These are phyloP conservation scores for Ogataea haglerorum DNA, from an alignment of 805 yeast species.

Conservation along the genomic window DNA sequence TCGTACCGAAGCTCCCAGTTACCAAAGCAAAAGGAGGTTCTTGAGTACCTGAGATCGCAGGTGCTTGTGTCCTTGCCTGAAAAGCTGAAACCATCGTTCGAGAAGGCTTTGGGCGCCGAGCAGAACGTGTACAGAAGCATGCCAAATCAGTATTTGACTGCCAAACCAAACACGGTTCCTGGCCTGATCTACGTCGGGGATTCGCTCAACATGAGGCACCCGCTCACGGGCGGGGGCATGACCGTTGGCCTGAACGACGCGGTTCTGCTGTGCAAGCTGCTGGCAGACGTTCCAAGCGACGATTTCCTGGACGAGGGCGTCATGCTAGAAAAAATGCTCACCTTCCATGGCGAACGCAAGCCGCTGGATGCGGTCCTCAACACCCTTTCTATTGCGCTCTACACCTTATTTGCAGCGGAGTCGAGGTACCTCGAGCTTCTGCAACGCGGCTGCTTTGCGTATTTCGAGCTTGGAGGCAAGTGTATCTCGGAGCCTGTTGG, in stretches of 20 bases:
- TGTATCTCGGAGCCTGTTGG: slow-evolving; percentile 78
- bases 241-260: slow-evolving; percentile 93
- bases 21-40: slow-evolving; percentile 59
- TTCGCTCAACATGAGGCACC: slow-evolving; percentile 96
- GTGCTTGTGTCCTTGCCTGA: slow-evolving; percentile 73
- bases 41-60: slow-evolving; percentile 52
- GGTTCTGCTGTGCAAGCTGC: slow-evolving; percentile 57
- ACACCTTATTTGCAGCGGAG: slow-evolving; percentile 87
- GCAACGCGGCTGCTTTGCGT: slow-evolving; percentile 85
- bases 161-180: slow-evolving; percentile 61
- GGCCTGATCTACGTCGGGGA: slow-evolving; percentile 89
- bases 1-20: slow-evolving; percentile 73
- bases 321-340: slow-evolving; percentile 53
- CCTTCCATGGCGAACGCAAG: slow-evolving; percentile 79
- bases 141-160: slow-evolving; percentile 93
- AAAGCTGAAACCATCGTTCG: slow-evolving; percentile 62
- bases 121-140: slow-evolving; percentile 66
- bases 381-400: slow-evolving; percentile 86
- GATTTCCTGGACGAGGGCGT: slow-evolving; percentile 55
- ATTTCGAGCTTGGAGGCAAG: slow-evolving; percentile 81
- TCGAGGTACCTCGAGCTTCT: slow-evolving; percentile 58
- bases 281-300: slow-evolving; percentile 51
- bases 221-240: slow-evolving; percentile 99
- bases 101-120: slow-evolving; percentile 47
- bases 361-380: slow-evolving; percentile 79